Conservation (phyloP, 306 rosid genomes). For the Acacia confusa region DNA sequence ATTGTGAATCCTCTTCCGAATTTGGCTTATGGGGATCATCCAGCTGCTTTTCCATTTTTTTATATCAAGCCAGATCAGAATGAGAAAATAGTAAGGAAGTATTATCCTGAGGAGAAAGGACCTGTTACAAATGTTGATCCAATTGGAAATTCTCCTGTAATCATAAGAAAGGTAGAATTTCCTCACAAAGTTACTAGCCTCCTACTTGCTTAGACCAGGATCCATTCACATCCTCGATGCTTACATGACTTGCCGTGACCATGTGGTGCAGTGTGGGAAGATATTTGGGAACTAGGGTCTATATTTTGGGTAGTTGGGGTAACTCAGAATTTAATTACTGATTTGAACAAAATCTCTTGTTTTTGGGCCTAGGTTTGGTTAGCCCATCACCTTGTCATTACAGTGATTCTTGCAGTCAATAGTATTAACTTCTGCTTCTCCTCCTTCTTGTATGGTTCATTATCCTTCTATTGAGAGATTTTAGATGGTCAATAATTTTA, state of each 20-base stretch:
- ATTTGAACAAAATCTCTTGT: not conserved
- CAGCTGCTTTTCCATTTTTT: conserved; percentile 92
- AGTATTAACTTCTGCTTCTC: conserved; percentile 12
- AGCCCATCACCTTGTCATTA: not conserved
- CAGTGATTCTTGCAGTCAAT: conserved; percentile 9
- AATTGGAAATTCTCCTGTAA: conserved; percentile 97
- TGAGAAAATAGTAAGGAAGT: conserved; percentile 76
- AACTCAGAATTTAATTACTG: not conserved
- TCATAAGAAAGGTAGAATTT: conserved; percentile 69
- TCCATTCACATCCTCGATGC: conserved; percentile 10
- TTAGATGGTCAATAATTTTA: not conserved
- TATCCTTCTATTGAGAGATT: conserved; percentile 18
- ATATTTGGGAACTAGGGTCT: not conserved
- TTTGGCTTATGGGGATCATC: conserved; percentile 73
- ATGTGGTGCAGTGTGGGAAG: not conserved
- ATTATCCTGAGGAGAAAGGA: conserved; percentile 76
- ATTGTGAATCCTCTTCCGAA: conserved; percentile 89
- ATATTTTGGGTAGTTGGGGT: not conserved
- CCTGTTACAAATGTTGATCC: conserved; percentile 87
- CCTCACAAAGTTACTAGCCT: conserved; percentile 20
- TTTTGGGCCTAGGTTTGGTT: not conserved
- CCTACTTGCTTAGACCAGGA: not conserved
- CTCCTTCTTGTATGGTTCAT: not conserved
- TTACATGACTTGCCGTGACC: conserved; percentile 1
- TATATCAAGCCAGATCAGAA: conserved; percentile 72